Evolutionary conservation across 1,284 basidiomycete species (phyloP), one percentile per base, ranked within the genome.

Genomic region (Schizophyllum amplum): DNA sequence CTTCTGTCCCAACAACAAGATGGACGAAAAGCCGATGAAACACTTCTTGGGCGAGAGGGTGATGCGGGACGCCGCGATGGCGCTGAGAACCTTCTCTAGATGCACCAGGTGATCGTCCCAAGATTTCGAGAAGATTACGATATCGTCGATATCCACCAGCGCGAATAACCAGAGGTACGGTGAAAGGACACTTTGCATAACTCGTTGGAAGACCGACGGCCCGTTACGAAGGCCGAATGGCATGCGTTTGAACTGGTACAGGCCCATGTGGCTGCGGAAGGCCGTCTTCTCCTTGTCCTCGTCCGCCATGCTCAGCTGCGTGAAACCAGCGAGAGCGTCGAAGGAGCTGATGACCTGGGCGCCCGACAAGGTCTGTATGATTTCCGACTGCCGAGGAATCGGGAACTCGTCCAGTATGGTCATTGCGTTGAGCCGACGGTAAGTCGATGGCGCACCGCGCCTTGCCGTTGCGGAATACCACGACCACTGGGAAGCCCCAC

Each of bases 351-450:
- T 9, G 6, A 50, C 48, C 20, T 50, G 48, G 6, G 48, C 48
- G 9, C 48, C 48, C n/a, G 48, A 50, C 0, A 76, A 60, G 0
- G 68, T 60, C 42, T 68, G 66, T 0, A 77, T 49, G 24, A 76
- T 75, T 24, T 75, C 72, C 2, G 63, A 59, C 53, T 74, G 71
- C 26, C 66, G 54, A 0, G 74, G 74, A 17, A 78, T 63, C 0
- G 73, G 74, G 58, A 72, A 77, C 59, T 75, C 70, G 58, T 77
- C 73, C 0, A 70, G 65, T 1, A 72, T 67, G 11, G 68, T 69
- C 2, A 65, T 48, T 1, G 58, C 64, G 58, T 74, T 74, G 1
- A 73, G 64, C 50, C 66, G 65, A 1, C 70, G 55, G 53, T 72
- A 73, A n/a, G 59, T 74, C 69, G 9, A 71, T 64, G 1, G 68